Percentiles rank a stretch among this genome's conserved stretches.
phyloP scores from a whole-genome alignment of 148 eudicot genomes.

The Dysphania ambrosioides region DNA sequence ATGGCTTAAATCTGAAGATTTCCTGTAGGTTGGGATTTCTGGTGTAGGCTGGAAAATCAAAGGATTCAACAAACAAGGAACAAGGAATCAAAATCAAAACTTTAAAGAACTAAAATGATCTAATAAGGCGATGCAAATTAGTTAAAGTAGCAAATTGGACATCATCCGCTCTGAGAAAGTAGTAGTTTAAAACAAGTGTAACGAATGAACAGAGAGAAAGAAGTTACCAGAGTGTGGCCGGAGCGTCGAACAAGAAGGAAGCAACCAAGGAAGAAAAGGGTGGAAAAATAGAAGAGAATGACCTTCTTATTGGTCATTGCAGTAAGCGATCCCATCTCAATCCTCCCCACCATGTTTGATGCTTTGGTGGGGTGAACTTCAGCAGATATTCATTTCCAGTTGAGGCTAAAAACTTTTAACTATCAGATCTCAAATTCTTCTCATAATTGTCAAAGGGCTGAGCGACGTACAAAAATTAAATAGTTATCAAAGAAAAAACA shows the following conservation, averaged over 20 bases:
- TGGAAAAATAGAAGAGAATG: slow-evolving; percentile 12
- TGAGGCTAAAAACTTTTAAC: background rate
- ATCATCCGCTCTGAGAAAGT: background rate
- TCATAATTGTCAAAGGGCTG: background rate
- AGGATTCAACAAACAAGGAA: background rate
- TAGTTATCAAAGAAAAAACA: background rate
- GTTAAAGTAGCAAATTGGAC: too few relatives aligned
- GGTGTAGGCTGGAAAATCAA: slow-evolving; percentile 3
- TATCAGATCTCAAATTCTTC: background rate
- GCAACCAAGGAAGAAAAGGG: slow-evolving; percentile 17
- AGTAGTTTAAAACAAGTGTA: too few relatives aligned
- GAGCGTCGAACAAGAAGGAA: slow-evolving; percentile 1
- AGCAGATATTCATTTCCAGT: too few relatives aligned
- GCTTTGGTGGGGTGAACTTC: background rate
- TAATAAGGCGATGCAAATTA: too few relatives aligned
- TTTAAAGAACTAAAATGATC: too few relatives aligned
- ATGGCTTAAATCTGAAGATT: background rate
- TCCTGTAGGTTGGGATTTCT: background rate
- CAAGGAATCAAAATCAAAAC: background rate
- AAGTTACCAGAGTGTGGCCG: slow-evolving; percentile 10
- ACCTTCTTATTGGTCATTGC: background rate
- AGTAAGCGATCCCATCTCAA: background rate
- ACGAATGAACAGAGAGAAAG: background rate
- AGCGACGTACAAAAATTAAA: background rate
- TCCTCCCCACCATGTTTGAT: background rate